These are phyloP conservation scores for Podila horticola DNA, from an alignment of 192 early-diverging fungal genomes.

Conservation along the genomic window DNA sequence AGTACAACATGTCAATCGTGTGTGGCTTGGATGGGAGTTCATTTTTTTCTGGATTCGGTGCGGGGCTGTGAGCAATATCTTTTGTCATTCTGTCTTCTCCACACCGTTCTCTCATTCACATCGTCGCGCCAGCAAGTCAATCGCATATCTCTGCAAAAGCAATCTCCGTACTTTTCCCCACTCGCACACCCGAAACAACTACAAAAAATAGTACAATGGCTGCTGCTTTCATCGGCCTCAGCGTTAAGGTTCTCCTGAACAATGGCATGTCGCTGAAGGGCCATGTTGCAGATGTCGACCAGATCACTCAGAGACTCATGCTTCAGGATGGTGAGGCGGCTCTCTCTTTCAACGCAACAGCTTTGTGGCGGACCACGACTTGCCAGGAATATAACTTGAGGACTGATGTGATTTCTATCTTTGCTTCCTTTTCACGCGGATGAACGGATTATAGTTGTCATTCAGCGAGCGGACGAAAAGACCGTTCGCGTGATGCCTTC, in stretches of 20 bases:
- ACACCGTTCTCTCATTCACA: no score
- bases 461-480: slow-evolving; percentile 50
- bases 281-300: slow-evolving; percentile 68
- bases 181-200: neutral
- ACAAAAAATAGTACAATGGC: slow-evolving; percentile 52
- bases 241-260: slow-evolving; percentile 61
- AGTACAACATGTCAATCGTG: neutral
- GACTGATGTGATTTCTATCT: neutral
- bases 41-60: no score
- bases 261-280: slow-evolving; percentile 66
- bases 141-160: neutral
- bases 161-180: neutral
- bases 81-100: no score
- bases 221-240: slow-evolving; percentile 64
- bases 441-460: slow-evolving; percentile 17
- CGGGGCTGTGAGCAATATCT: no score
- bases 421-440: neutral
- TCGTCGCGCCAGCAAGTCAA: neutral
- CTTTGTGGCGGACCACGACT: neutral
- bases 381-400: neutral
- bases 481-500: slow-evolving; percentile 43
- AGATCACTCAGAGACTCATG: slow-evolving; percentile 67
- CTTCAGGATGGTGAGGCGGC: slow-evolving; percentile 63
- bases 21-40: no score
- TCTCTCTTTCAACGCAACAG: neutral